Conservation (phyloP, 163 green algal genomes). For the Dunaliella salina region DNA sequence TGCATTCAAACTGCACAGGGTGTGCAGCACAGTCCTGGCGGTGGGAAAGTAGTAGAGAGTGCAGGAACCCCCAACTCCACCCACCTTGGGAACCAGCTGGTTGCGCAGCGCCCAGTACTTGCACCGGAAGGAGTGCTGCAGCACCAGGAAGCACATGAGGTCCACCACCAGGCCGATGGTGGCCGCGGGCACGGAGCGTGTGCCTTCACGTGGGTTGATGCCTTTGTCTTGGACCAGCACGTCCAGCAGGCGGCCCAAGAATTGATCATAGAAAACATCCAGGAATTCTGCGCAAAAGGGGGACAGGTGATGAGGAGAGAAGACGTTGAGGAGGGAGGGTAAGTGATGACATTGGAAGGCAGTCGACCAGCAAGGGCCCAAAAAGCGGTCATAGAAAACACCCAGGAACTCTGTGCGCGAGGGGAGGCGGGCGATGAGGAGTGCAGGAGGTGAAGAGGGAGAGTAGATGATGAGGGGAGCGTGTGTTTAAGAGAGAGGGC, state of each 20-base stretch:
- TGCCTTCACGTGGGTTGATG: constrained; percentile 26
- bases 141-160: constrained; percentile 91
- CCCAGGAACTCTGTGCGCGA: constrained; percentile 85
- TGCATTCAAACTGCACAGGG: too few species aligned
- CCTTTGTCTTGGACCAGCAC: constrained; percentile 14
- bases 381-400: constrained; percentile 81
- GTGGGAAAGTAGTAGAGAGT: too few species aligned
- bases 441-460: too few species aligned
- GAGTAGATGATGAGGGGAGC: too few species aligned
- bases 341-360: too few species aligned
- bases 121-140: constrained; percentile 75
- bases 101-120: constrained; percentile 85
- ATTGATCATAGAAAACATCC: constrained; percentile 87
- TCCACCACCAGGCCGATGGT: constrained; percentile 81
- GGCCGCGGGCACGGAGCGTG: constrained; percentile 41
- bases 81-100: constrained; percentile 68
- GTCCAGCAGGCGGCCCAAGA: not conserved
- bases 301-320: too few species aligned
- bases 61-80: not conserved
- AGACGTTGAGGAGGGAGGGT: too few species aligned
- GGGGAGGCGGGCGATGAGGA: too few species aligned
- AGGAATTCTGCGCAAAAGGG: constrained; percentile 61
- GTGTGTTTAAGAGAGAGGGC: too few species aligned
- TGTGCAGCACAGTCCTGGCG: too few species aligned
- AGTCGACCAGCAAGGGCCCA: not conserved